Base-by-base conservation (phyloP, 345 rosid species). In the Viola odorata region DNA sequence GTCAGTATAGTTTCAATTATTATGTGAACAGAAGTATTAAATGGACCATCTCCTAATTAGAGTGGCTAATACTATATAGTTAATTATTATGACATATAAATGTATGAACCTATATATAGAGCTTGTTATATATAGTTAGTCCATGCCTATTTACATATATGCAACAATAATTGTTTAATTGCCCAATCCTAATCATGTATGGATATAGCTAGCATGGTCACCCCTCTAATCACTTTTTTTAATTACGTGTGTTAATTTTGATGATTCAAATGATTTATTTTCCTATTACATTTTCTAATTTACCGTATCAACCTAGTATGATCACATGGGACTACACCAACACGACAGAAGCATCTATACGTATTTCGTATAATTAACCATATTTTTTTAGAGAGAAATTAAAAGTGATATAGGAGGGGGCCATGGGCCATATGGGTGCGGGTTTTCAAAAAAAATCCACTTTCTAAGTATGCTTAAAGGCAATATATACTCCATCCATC, bases 381-480 rank as follows among this genome's bases (percentile, higher is more conserved):
- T n/a, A 23, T 23, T 44, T 44, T 44, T 44, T 44, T 44, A 44
- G 3, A 44, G 12, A 44, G 3, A 44, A 44, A 44, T 44, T 1
- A 3, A 6, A 11, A 44, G 47, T 6, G 7, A 1, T n/a, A n/a
- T n/a, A n/a, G 32, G 2, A 23, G 32, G 32, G 32, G 32, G 32
- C 32, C 32, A 23, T 23, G 32, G n/a, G n/a, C n/a, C n/a, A n/a
- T 2, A 23, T 23, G 48, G 69, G 50, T 49, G 37, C 62, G 41
- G 54, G 17, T 49, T 56, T 38, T 50, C 55, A 9, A 37, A 49
- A 32, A 44, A 50, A 2, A 23, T 41, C 58, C 47, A 41, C 57
- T 62, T 57, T 62, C 53, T 58, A 16, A 69, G 3, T 58, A 62
- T 57, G 62, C 73, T 50, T 50, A 56, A 69, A 56, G 45, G 53